Conservation (phyloP, 1,284 basidiomycete species). For the Cutaneotrichosporon sp. region DNA sequence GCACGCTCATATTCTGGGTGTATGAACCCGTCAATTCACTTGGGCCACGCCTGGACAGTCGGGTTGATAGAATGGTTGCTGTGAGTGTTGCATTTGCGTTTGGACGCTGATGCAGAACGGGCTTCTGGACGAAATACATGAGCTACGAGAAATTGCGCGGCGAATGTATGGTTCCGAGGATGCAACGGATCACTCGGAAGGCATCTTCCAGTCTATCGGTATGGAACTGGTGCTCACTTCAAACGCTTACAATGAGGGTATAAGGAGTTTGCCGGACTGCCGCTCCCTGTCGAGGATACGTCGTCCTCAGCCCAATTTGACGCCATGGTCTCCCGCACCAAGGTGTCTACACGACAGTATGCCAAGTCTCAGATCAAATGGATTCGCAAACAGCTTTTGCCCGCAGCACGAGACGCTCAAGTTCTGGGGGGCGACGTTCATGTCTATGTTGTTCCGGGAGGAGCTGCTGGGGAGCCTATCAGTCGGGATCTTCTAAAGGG, state of each 20-base stretch:
- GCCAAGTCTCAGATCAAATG: constrained; percentile 87
- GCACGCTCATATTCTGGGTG: constrained; percentile 85
- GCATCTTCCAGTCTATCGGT: constrained; percentile 96
- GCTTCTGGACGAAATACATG: constrained; percentile 72
- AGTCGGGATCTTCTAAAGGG: constrained; percentile 56
- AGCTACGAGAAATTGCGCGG: constrained; percentile 49
- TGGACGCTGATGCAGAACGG: constrained; percentile 54
- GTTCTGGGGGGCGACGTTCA: constrained; percentile 40
- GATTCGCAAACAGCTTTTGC: constrained; percentile 85
- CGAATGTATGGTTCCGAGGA: constrained; percentile 35
- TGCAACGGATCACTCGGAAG: constrained; percentile 49
- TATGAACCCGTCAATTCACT: constrained; percentile 68
- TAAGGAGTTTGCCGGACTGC: constrained; percentile 68
- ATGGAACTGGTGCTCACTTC: constrained; percentile 14
- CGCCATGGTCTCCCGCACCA: constrained; percentile 69
- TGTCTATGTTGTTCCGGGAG: constrained; percentile 52
- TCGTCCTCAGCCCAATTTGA: constrained; percentile 48
- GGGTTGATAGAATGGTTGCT: constrained; percentile 86
- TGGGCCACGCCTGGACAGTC: constrained; percentile 63
- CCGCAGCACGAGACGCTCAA: constrained; percentile 60
- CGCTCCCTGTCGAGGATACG: constrained; percentile 29
- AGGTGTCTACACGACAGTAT: constrained; percentile 82
- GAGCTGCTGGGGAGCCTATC: constrained; percentile 56
- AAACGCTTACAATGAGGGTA: constrained; percentile 58
- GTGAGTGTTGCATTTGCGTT: constrained; percentile 48